These are phyloP conservation scores for Tulasnella sp. DNA, from an alignment of 768 basidiomycete species.

Conservation along the genomic window DNA sequence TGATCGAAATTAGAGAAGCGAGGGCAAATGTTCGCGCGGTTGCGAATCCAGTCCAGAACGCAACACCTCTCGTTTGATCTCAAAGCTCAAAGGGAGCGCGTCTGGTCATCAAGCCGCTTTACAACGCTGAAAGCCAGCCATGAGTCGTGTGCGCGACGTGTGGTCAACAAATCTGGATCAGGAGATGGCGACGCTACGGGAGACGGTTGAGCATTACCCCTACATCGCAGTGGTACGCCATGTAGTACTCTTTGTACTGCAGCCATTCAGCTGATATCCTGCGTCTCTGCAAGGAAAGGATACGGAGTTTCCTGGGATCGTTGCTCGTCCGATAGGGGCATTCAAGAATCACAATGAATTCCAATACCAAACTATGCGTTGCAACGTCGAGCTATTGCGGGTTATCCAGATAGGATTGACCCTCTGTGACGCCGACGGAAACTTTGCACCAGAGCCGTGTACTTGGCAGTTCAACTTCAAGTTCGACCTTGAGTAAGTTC, in stretches of 20 bases:
- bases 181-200: constrained; percentile 83
- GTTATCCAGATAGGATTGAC: constrained; percentile 97
- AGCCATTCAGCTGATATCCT: constrained; percentile 1
- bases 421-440: constrained; percentile 86
- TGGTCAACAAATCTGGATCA: constrained; percentile 88
- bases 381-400: constrained; percentile 95
- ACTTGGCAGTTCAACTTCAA: constrained; percentile 99
- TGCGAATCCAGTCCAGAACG: too few relatives aligned
- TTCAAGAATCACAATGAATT: constrained; percentile 98
- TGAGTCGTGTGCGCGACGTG: constrained; percentile 65
- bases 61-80: too few relatives aligned
- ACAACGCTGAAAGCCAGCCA: not conserved
- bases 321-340: constrained; percentile 89
- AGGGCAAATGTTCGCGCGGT: too few relatives aligned
- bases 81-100: too few relatives aligned
- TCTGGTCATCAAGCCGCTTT: too few relatives aligned
- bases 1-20: too few relatives aligned
- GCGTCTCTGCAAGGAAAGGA: constrained; percentile 43
- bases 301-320: constrained; percentile 97
- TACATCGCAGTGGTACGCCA: constrained; percentile 82
- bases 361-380: constrained; percentile 99
- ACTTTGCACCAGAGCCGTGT: constrained; percentile 76
- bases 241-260: not conserved
- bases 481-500: constrained; percentile 71
- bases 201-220: constrained; percentile 79